Conservation (phyloP, 768 basidiomycete genomes). For the Lactarius pseudohatsudake region DNA sequence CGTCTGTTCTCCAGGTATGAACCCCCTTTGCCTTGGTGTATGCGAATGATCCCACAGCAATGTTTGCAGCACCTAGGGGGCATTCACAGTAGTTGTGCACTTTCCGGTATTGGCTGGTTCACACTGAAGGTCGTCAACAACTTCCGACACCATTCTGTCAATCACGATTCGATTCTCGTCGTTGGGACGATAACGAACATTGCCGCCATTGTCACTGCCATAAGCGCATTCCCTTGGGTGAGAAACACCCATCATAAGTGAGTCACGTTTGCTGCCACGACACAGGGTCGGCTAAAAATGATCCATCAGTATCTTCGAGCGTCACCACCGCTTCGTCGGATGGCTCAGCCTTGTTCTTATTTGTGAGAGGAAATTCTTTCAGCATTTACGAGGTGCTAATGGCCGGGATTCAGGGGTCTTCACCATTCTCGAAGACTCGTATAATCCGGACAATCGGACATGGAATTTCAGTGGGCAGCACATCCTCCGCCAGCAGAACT, state of each 20-base stretch:
- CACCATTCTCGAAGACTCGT: constrained; percentile 43
- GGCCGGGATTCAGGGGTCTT: constrained; percentile 40
- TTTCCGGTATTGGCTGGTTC: constrained; percentile 41
- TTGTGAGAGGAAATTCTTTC: constrained; percentile 22
- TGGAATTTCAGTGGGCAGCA: constrained; percentile 38
- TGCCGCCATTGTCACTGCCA: constrained; percentile 39
- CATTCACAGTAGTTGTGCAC: constrained; percentile 46
- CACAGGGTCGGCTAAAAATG: constrained; percentile 26
- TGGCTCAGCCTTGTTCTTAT: constrained; percentile 38
- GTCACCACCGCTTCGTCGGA: constrained; percentile 46
- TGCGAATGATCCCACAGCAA: neutral
- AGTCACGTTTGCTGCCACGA: constrained; percentile 24
- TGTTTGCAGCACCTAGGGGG: constrained; percentile 43
- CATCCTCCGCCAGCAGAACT: constrained; percentile 42
- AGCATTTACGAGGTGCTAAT: constrained; percentile 6
- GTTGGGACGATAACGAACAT: constrained; percentile 43
- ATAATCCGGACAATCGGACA: constrained; percentile 37
- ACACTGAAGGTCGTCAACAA: constrained; percentile 39
- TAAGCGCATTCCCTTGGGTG: constrained; percentile 45
- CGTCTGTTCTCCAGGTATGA: constrained; percentile 64
- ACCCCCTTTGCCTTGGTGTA: neutral
- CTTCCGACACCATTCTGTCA: constrained; percentile 39
- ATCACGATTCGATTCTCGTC: constrained; percentile 40
- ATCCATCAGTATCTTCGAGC: constrained; percentile 40
- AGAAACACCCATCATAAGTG: constrained; percentile 46